Evolutionary conservation across 768 basidiomycete species (phyloP).

Genomic region (Macrolepiota fuliginosa): DNA sequence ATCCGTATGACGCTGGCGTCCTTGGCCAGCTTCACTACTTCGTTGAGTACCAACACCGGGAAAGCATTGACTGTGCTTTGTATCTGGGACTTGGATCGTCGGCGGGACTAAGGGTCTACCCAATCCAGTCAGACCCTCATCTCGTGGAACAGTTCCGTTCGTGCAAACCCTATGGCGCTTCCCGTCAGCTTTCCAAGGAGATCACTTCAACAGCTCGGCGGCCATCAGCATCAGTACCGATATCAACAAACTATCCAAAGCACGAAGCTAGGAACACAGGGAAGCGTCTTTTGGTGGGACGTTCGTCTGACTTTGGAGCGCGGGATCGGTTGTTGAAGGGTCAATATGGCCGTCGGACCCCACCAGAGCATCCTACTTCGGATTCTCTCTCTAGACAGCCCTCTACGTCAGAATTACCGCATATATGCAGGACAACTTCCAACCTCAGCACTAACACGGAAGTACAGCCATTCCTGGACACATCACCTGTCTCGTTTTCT

Average conservation of each 20-base stretch:
- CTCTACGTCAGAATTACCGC: not conserved
- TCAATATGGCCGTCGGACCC: not conserved
- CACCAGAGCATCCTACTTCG: too few relatives aligned
- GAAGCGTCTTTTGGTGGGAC: not conserved
- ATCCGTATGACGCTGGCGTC: constrained; percentile 14
- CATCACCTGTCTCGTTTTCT: constrained; percentile 19
- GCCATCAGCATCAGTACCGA: not conserved
- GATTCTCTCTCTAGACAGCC: not conserved
- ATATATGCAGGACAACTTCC: not conserved
- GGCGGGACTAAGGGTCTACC: constrained; percentile 18
- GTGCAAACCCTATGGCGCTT: constrained; percentile 12
- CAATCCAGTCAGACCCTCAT: constrained; percentile 17
- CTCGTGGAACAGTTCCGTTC: constrained; percentile 20
- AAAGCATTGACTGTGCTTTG: constrained; percentile 22
- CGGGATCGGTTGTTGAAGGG: not conserved
- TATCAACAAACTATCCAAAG: not conserved
- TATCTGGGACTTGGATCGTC: constrained; percentile 17
- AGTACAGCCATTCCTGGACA: constrained; percentile 9
- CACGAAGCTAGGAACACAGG: not conserved
- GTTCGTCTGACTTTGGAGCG: not conserved
- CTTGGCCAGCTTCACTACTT: constrained; percentile 18
- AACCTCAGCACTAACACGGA: not conserved
- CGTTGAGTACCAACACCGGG: constrained; percentile 20
- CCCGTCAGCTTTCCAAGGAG: not conserved
- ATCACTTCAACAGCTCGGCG: not conserved